Conservation (phyloP, 73 alveolate species). For the Tetrahymena borealis region DNA sequence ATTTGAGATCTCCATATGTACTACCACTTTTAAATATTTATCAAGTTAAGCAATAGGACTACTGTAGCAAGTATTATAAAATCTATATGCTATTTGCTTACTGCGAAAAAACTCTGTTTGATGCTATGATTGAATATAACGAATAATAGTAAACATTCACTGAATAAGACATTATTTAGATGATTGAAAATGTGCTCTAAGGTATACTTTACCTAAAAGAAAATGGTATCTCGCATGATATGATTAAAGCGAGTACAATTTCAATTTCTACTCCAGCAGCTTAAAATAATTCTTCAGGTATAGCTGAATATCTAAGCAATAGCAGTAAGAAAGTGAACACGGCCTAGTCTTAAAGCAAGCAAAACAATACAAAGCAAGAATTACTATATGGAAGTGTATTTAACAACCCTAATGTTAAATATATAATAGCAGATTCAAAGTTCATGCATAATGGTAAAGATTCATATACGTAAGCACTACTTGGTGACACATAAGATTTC, state of each 20-base stretch:
- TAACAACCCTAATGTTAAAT: background rate
- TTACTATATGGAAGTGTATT: background rate
- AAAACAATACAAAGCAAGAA: background rate
- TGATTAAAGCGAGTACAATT: background rate
- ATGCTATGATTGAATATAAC: background rate
- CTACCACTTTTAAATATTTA: background rate
- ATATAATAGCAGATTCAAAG: background rate
- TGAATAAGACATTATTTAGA: background rate
- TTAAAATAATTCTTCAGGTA: background rate
- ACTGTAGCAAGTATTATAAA: background rate
- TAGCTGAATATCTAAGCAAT: background rate
- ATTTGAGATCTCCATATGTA: background rate
- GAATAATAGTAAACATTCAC: background rate
- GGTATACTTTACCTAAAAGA: background rate
- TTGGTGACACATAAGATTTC: background rate
- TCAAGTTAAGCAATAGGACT: background rate
- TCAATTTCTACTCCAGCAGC: background rate
- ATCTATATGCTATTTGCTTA: background rate
- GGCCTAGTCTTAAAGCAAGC: background rate
- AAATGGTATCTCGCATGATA: background rate
- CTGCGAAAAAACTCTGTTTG: background rate
- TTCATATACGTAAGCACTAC: background rate
- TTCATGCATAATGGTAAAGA: background rate
- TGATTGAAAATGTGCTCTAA: background rate
- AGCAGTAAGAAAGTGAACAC: background rate